phyloP scores from a whole-genome alignment of 805 yeast genomes.

The Cephaloascus fragrans region DNA sequence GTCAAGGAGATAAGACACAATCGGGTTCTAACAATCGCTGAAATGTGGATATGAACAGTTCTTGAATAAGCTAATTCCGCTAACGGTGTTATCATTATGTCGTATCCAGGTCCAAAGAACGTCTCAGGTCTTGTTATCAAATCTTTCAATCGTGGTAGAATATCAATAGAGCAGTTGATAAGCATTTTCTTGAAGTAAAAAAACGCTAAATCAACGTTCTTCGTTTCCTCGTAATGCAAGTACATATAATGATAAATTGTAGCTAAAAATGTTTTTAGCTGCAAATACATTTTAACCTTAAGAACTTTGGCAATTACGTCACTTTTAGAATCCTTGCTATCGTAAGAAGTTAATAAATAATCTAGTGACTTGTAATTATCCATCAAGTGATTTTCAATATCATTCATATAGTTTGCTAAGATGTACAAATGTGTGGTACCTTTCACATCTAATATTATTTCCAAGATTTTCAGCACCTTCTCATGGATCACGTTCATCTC shows the following conservation, averaged over 20 bases:
- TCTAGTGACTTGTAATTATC: background rate
- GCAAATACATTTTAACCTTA: constrained; percentile 12
- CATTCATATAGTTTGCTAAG: constrained; percentile 2
- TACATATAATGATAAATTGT: constrained; percentile 15
- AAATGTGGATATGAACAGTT: constrained; percentile 17
- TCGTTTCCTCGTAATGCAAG: constrained; percentile 15
- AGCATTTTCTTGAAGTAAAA: constrained; percentile 17
- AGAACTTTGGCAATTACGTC: background rate
- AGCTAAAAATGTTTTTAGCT: constrained; percentile 9
- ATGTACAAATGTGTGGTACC: constrained; percentile 4
- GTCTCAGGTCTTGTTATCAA: background rate
- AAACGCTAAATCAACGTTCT: constrained; percentile 12
- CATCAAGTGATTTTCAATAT: background rate
- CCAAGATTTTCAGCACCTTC: constrained; percentile 2
- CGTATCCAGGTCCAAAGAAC: background rate
- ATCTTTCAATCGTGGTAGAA: constrained; percentile 9
- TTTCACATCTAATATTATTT: constrained; percentile 3
- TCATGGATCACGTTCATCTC: background rate
- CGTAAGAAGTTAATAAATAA: background rate
- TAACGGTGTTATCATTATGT: background rate
- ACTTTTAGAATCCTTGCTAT: constrained; percentile 3
- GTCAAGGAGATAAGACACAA: constrained; percentile 15
- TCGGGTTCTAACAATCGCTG: constrained; percentile 20
- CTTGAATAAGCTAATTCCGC: background rate
- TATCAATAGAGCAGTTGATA: constrained; percentile 8